A percentile compares a stretch with the other conserved stretches of the same genome.
Evolutionary conservation across 768 basidiomycete species (phyloP).

Genomic region (Lenzites betulinus): DNA sequence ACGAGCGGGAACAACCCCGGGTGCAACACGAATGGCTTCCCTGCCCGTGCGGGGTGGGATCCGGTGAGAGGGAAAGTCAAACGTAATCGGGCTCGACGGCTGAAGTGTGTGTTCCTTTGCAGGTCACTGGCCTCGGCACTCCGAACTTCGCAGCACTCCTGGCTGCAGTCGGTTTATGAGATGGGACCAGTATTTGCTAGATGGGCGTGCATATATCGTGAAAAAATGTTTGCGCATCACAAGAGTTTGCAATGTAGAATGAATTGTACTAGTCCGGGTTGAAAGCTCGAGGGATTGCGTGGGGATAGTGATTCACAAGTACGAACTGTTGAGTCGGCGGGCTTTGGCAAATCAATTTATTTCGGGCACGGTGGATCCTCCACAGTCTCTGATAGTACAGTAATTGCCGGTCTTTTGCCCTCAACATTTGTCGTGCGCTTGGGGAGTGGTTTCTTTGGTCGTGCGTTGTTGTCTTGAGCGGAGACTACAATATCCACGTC

Average conservation of each 20-base stretch:
- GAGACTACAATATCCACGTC: slow-evolving; percentile 1
- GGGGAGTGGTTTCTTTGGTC: slow-evolving; percentile 12
- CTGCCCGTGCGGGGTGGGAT: slow-evolving; percentile 33
- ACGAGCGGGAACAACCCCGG: slow-evolving; percentile 35
- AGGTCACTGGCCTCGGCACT: background rate
- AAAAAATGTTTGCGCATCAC: too few species aligned
- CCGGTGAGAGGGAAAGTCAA: slow-evolving; percentile 23
- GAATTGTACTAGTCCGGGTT: too few species aligned
- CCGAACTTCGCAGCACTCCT: background rate
- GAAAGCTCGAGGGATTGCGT: too few species aligned
- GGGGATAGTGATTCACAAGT: background rate
- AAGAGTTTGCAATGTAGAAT: too few species aligned
- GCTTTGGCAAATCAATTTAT: background rate
- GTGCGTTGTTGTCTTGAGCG: background rate
- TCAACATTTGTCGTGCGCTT: background rate
- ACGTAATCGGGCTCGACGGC: background rate
- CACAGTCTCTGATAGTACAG: slow-evolving; percentile 1
- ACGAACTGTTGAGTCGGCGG: background rate
- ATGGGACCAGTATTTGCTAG: background rate
- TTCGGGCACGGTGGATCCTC: background rate
- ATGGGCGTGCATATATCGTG: too few species aligned
- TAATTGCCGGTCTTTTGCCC: background rate
- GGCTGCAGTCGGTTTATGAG: background rate
- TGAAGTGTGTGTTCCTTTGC: background rate
- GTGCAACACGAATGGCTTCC: slow-evolving; percentile 36